A percentile compares a stretch with the other conserved stretches of the same genome.
Conservation (phyloP, 148 eudicot species). For the Dianthus caryophyllus region DNA sequence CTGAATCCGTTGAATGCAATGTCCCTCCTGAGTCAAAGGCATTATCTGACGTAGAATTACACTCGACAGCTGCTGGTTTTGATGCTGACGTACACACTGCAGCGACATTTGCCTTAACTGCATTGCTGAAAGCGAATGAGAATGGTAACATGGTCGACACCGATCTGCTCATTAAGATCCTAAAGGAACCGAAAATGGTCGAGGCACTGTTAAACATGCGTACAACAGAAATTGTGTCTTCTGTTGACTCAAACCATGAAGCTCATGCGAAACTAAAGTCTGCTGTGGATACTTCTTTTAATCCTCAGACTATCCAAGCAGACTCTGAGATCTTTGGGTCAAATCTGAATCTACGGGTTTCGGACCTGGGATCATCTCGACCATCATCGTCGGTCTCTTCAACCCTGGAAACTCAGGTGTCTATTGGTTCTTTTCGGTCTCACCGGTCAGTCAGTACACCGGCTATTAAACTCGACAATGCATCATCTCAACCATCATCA, state of each 20-base stretch:
- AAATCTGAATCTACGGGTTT: too few species aligned
- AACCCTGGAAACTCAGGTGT: too few species aligned
- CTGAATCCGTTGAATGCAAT: slow-evolving; percentile 5
- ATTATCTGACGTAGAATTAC: slow-evolving; percentile 17
- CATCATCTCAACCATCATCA: too few species aligned
- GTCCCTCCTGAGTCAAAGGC: slow-evolving; percentile 15
- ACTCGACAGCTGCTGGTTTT: slow-evolving; percentile 21
- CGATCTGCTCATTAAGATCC: slow-evolving; percentile 40
- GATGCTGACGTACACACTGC: slow-evolving; percentile 39
- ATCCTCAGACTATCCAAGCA: neutral
- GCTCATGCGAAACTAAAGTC: neutral
- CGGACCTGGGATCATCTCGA: too few species aligned
- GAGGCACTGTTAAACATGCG: slow-evolving; percentile 20
- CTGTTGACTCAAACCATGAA: neutral
- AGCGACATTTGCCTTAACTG: slow-evolving; percentile 42
- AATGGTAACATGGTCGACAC: slow-evolving; percentile 43
- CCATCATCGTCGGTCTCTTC: too few species aligned
- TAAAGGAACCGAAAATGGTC: slow-evolving; percentile 42
- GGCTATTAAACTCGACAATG: too few species aligned
- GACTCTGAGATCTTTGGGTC: too few species aligned
- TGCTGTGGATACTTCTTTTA: neutral
- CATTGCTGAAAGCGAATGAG: slow-evolving; percentile 36
- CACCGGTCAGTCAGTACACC: too few species aligned
- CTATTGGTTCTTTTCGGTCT: too few species aligned
- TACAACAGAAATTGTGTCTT: neutral